These are phyloP conservation scores for Periconia sp. DNA, from an alignment of 2,329 filamentous ascomycete species.

Conservation along the genomic window DNA sequence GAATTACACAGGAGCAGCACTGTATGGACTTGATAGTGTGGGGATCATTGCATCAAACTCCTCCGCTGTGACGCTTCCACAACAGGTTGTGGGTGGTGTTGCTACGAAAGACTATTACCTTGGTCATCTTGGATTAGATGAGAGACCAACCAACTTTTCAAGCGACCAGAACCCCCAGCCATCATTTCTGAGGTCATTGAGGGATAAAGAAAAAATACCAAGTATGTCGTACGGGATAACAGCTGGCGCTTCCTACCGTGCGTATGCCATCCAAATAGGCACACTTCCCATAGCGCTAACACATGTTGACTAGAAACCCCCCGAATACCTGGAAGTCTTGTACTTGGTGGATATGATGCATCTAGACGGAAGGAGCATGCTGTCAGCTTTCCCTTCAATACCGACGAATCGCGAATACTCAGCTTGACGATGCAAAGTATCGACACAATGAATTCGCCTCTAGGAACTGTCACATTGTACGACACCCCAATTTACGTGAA, in stretches of 20 bases:
- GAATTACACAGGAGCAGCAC: slow-evolving; percentile 25
- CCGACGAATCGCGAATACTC: slow-evolving; percentile 15
- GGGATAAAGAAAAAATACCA: slow-evolving; percentile 16
- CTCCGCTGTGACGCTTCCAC: slow-evolving; percentile 13
- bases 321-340: slow-evolving; percentile 23
- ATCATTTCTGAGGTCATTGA: slow-evolving; percentile 12
- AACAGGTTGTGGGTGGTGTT: slow-evolving; percentile 14
- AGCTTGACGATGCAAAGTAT: slow-evolving; percentile 16
- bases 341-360: slow-evolving; percentile 40
- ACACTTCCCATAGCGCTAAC: background rate
- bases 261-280: slow-evolving; percentile 3
- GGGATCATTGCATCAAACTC: slow-evolving; percentile 15
- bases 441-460: slow-evolving; percentile 30
- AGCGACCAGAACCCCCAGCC: slow-evolving; percentile 38
- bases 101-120: slow-evolving; percentile 16
- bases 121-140: slow-evolving; percentile 43
- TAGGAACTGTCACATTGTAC: background rate
- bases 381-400: slow-evolving; percentile 29
- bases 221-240: slow-evolving; percentile 21
- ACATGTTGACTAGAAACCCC: slow-evolving; percentile 11
- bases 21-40: slow-evolving; percentile 37
- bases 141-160: slow-evolving; percentile 50
- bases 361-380: too few relatives aligned
- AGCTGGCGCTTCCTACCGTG: slow-evolving; percentile 21
- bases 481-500: slow-evolving; percentile 15